These are phyloP conservation scores for Filosporella fistucella DNA, from an alignment of 495 filamentous ascomycete species.

Conservation along the genomic window DNA sequence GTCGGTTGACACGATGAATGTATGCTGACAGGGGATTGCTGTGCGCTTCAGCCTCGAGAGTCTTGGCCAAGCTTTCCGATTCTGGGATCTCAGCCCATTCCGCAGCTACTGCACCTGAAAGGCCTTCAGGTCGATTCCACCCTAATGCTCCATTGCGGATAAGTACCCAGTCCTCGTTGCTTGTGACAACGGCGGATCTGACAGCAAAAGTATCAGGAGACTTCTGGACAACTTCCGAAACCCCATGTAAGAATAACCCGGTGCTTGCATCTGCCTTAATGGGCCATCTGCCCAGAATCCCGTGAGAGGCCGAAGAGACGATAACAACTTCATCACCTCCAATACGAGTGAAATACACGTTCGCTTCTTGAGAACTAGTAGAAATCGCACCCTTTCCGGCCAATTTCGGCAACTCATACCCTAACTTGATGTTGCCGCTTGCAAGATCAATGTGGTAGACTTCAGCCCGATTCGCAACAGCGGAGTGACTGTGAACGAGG, in stretches of 20 bases:
- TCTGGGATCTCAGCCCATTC: slow-evolving; percentile 71
- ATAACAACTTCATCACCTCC: slow-evolving; percentile 67
- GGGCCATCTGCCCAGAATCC: slow-evolving; percentile 68
- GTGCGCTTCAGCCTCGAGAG: slow-evolving; percentile 82
- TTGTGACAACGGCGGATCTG: slow-evolving; percentile 65
- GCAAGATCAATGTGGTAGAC: slow-evolving; percentile 78
- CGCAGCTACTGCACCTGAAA: slow-evolving; percentile 71
- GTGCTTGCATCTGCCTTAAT: slow-evolving; percentile 34
- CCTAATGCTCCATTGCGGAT: slow-evolving; percentile 73
- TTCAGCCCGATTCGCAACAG: slow-evolving; percentile 69
- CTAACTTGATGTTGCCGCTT: slow-evolving; percentile 59
- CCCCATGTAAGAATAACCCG: slow-evolving; percentile 52
- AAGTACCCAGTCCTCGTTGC: slow-evolving; percentile 73
- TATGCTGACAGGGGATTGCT: slow-evolving; percentile 76
- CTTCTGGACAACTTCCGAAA: slow-evolving; percentile 77
- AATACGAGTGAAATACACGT: slow-evolving; percentile 83
- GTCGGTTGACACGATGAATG: slow-evolving; percentile 79
- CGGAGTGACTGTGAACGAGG: slow-evolving; percentile 76
- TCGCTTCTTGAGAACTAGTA: slow-evolving; percentile 67
- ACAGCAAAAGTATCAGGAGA: slow-evolving; percentile 64
- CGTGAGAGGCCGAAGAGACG: slow-evolving; percentile 72
- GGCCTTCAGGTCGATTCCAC: slow-evolving; percentile 79
- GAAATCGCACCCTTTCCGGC: slow-evolving; percentile 71
- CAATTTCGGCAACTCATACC: slow-evolving; percentile 69
- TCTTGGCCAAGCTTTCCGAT: slow-evolving; percentile 67